These are phyloP conservation scores for Wickerhamia fluorescens DNA, from an alignment of 805 yeast genomes.

Conservation along the genomic window DNA sequence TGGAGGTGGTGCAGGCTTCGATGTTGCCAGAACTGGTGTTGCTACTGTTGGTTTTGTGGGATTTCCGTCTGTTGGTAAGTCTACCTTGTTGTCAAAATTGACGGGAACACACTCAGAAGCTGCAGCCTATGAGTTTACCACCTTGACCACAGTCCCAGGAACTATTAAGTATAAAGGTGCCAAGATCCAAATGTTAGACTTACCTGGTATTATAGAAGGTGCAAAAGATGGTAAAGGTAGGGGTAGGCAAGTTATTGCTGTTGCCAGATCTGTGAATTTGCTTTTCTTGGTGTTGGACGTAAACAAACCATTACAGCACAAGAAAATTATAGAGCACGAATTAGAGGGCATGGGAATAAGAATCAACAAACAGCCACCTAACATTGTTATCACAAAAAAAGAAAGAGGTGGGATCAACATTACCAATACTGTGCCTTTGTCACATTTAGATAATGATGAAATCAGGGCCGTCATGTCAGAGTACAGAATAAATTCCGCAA, in stretches of 20 bases:
- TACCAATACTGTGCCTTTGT: conserved; percentile 87
- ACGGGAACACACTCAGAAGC: conserved; percentile 97
- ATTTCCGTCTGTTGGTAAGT: conserved; percentile 92
- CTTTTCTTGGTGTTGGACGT: conserved; percentile 93
- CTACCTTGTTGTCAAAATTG: conserved; percentile 76
- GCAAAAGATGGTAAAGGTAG: conserved; percentile 90
- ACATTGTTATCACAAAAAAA: conserved; percentile 83
- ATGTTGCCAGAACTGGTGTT: conserved; percentile 98
- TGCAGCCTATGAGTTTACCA: conserved; percentile 97
- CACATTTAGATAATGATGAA: conserved; percentile 87
- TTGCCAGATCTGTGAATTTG: conserved; percentile 94
- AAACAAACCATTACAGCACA: conserved; percentile 91
- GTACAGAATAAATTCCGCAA: conserved; percentile 92
- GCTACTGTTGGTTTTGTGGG: conserved; percentile 98
- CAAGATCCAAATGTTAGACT: conserved; percentile 90
- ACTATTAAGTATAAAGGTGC: conserved; percentile 95
- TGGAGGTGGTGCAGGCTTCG: conserved; percentile 91
- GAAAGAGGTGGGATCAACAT: conserved; percentile 95
- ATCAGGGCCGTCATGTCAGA: conserved; percentile 94
- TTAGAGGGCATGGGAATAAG: conserved; percentile 97
- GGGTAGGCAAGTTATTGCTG: conserved; percentile 97
- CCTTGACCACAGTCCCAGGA: conserved; percentile 96
- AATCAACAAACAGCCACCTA: conserved; percentile 87
- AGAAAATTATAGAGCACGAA: conserved; percentile 89
- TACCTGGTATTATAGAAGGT: conserved; percentile 87